Conservation (phyloP, 1,284 basidiomycete genomes). For the Cryptococcus jaspeensis region DNA sequence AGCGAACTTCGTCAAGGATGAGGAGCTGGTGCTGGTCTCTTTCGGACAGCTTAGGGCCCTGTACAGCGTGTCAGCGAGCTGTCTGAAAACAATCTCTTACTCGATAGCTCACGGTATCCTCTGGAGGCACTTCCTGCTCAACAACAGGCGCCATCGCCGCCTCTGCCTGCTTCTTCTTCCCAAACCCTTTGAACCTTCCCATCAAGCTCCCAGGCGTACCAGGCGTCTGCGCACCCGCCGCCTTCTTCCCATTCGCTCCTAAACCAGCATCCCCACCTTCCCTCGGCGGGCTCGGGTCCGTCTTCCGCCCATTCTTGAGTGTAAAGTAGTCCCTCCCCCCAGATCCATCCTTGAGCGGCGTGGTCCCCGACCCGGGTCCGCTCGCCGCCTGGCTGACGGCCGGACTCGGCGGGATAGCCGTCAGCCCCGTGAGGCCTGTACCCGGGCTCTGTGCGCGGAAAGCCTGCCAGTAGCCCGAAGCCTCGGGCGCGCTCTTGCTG, state of each 20-base stretch:
- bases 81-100: too few relatives aligned
- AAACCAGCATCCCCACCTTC: slow-evolving; percentile 12
- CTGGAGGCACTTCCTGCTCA: slow-evolving; percentile 29
- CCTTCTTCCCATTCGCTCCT: slow-evolving; percentile 8
- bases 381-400: too few relatives aligned
- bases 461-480: too few relatives aligned
- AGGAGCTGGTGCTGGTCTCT: slow-evolving; percentile 49
- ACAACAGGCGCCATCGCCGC: slow-evolving; percentile 41
- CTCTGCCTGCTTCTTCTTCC: slow-evolving; percentile 58
- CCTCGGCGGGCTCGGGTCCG: slow-evolving; percentile 20
- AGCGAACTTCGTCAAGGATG: slow-evolving; percentile 65
- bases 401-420: slow-evolving; percentile 1
- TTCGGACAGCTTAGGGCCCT: slow-evolving; percentile 39
- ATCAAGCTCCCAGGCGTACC: slow-evolving; percentile 65
- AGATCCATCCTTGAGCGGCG: slow-evolving; percentile 1
- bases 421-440: too few relatives aligned
- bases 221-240: slow-evolving; percentile 9
- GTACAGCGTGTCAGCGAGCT: neutral
- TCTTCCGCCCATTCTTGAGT: slow-evolving; percentile 9
- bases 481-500: too few relatives aligned
- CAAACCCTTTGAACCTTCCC: slow-evolving; percentile 73
- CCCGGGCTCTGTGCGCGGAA: too few relatives aligned
- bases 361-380: slow-evolving; percentile 2
- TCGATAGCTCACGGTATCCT: slow-evolving; percentile 30
- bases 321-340: slow-evolving; percentile 47